Percentiles rank a stretch among this genome's conserved stretches.
These are phyloP conservation scores for Neurospora hispaniola DNA, from an alignment of 495 filamentous ascomycete genomes.

Conservation along the genomic window DNA sequence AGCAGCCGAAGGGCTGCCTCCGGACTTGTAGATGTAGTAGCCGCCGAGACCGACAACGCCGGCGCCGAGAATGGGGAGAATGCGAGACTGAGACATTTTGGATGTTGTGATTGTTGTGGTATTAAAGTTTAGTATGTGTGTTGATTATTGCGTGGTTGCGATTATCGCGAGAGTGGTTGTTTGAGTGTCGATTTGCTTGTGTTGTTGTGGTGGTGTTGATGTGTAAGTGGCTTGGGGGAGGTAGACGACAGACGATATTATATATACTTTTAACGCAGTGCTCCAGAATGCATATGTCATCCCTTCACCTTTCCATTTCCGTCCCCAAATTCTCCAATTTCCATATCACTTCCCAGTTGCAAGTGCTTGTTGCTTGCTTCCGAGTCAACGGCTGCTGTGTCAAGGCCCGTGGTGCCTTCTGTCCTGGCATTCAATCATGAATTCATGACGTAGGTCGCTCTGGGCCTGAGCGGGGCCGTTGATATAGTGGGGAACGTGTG, in stretches of 20 bases:
- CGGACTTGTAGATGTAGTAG: slow-evolving; percentile 88
- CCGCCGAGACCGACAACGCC: slow-evolving; percentile 57
- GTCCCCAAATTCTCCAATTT: background rate
- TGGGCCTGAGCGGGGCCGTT: background rate
- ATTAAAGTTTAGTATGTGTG: slow-evolving; percentile 3
- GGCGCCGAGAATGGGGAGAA: slow-evolving; percentile 48
- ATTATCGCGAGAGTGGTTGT: slow-evolving; percentile 1
- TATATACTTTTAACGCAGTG: background rate
- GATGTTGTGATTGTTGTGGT: slow-evolving; percentile 17
- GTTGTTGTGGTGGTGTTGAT: background rate
- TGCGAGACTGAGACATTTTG: slow-evolving; percentile 41
- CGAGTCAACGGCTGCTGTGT: background rate
- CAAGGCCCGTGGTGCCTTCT: background rate
- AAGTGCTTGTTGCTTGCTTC: background rate
- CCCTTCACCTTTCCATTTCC: background rate
- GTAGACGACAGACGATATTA: background rate
- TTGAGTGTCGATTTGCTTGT: background rate
- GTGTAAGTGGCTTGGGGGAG: background rate
- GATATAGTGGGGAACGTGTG: background rate
- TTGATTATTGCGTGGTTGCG: background rate
- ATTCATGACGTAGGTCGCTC: background rate
- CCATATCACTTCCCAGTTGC: background rate
- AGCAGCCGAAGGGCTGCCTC: slow-evolving; percentile 71
- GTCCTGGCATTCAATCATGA: background rate
- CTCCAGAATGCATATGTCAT: background rate